Evolutionary conservation across 768 basidiomycete species (phyloP), one percentile per base, ranked within the genome.

Genomic region (Suillus discolor): DNA sequence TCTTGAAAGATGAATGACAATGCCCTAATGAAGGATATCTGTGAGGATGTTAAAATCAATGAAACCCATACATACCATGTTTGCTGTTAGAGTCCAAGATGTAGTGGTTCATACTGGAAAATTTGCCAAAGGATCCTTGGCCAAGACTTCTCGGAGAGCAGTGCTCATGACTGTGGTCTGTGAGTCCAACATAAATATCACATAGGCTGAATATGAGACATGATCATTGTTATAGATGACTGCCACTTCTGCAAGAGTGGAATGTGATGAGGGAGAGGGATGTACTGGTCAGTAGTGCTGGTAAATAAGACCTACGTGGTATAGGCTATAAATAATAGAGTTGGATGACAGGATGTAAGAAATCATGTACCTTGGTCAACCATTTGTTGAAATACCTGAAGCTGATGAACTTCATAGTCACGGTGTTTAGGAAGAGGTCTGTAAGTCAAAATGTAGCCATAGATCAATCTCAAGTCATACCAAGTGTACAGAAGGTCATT

Each of bases 91-190:
- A 5, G 94, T 99, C 97, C 97, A 99, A 1, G 97, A 93, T 0
- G 97, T 99, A 4, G 97, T 99, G 2, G 97, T 99, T 96, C 97
- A 99, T 6, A 97, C 91, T 20, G 94, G 80, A 12, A 97, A 71
- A 36, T 83, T 82, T 13, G 89, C 76, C 2, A 77, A 59, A 59
- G 57, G 74, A 59, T 71, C 20, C 69, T 74, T 73, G 3, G 72
- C 68, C 8, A 84, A 62, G 18, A 82, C 65, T 18, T 79, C 65
- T 31, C 74, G 77, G 55, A 84, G 71, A 28, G 64, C 41, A 6
- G 66, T 63, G 16, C 47, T 74, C 67, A 63, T 65, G 16, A 68
- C 62, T 55, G 65, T 55, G 31, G 70, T 70, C 20, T 72, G 66
- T 13, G 65, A 64, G 63, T 86, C 82, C n/a, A 96, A 74, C 7